Percentiles rank a stretch among this genome's conserved stretches.
Evolutionary conservation across 306 rosid genomes (phyloP).

Genomic region (Spatholobus suberectus): DNA sequence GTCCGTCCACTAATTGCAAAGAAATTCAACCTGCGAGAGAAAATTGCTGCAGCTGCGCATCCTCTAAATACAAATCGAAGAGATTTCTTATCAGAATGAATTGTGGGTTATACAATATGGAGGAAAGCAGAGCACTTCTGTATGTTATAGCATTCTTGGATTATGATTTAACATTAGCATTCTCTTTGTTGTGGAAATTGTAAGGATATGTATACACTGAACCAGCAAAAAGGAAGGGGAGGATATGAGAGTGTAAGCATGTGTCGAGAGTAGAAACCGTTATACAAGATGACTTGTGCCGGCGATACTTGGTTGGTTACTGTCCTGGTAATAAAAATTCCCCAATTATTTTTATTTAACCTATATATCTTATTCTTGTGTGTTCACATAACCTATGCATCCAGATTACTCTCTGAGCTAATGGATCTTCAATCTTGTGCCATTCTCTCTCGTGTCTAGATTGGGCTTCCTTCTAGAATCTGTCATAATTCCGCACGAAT

Average conservation of each 20-base stretch:
- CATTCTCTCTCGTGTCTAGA: background rate
- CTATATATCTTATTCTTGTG: background rate
- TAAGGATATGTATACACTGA: conserved; percentile 36
- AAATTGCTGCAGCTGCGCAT: conserved; percentile 80
- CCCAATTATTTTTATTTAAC: conserved; percentile 39
- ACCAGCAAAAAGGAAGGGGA: conserved; percentile 21
- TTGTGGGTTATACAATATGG: conserved; percentile 43
- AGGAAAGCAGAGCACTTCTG: conserved; percentile 42
- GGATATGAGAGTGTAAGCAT: conserved; percentile 40
- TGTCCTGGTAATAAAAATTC: conserved; percentile 45
- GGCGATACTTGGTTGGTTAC: conserved; percentile 40
- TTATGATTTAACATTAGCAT: conserved; percentile 39
- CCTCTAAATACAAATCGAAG: conserved; percentile 66
- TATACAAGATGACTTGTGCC: conserved; percentile 27
- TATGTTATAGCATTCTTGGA: conserved; percentile 49
- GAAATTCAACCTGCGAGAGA: conserved; percentile 85
- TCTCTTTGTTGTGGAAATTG: conserved; percentile 46
- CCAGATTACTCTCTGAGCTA: background rate
- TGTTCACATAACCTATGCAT: background rate
- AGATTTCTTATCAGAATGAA: conserved; percentile 60
- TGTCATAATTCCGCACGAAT: background rate
- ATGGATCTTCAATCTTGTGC: background rate
- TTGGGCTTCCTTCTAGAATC: background rate
- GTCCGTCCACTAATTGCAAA: conserved; percentile 88
- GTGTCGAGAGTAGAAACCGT: conserved; percentile 36